These are phyloP conservation scores for Bacidia gigantensis DNA, from an alignment of 495 filamentous ascomycete genomes.

Conservation along the genomic window DNA sequence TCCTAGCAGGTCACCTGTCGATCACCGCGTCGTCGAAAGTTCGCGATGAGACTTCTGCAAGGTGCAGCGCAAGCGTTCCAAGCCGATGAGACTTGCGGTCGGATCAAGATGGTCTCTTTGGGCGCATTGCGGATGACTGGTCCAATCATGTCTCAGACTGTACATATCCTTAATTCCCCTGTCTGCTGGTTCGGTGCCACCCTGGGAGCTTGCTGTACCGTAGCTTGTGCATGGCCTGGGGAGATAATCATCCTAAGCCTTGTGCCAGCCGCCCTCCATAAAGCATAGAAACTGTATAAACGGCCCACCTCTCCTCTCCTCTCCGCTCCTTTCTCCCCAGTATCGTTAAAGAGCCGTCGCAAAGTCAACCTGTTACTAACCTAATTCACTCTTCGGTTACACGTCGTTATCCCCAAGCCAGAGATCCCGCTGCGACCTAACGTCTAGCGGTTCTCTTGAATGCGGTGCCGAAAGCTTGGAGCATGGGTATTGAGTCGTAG, in stretches of 20 bases:
- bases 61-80: neutral
- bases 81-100: neutral
- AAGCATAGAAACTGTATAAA: neutral
- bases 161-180: neutral
- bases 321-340: no score
- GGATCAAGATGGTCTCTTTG: conserved; percentile 3
- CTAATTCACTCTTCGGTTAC: neutral
- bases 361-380: no score
- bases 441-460: neutral
- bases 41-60: neutral
- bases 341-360: no score
- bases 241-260: neutral
- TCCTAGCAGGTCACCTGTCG: conserved; percentile 2
- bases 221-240: neutral
- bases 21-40: neutral
- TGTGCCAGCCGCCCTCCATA: neutral
- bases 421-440: neutral
- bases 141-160: conserved; percentile 2
- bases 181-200: neutral
- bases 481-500: neutral
- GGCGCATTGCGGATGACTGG: neutral
- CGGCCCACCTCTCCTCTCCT: neutral
- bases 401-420: neutral
- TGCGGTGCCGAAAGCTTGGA: neutral
- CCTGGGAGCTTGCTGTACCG: neutral